Conservation (phyloP, 805 yeast species). For the Monosporozyma siamensis region DNA sequence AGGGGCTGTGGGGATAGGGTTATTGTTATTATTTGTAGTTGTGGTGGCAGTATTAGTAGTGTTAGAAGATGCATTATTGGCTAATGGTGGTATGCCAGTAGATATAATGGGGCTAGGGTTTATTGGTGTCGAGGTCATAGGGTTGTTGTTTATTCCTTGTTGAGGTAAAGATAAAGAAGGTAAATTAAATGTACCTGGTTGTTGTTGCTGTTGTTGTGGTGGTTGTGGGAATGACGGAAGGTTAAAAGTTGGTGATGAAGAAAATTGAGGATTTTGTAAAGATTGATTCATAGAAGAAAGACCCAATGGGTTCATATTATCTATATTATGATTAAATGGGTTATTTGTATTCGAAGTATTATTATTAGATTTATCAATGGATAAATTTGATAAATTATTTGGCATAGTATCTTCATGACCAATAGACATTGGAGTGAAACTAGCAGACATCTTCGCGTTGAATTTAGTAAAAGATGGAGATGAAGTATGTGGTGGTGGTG, state of each 20-base stretch:
- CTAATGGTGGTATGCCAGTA: too few relatives aligned
- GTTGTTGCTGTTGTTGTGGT: background rate
- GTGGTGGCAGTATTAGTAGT: background rate
- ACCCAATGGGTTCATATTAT: background rate
- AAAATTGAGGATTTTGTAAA: background rate
- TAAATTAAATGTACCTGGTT: background rate
- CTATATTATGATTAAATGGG: background rate
- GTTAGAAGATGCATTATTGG: too few relatives aligned
- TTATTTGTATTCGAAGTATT: background rate
- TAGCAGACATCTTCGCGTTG: slow-evolving; percentile 44
- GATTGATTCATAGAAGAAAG: background rate
- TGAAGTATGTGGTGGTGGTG: slow-evolving; percentile 5
- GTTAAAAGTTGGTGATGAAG: background rate
- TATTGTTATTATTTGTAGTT: background rate
- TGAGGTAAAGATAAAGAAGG: slow-evolving; percentile 1
- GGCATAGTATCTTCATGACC: slow-evolving; percentile 14
- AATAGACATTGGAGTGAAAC: slow-evolving; percentile 23
- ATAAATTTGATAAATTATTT: background rate
- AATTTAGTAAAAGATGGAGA: slow-evolving; percentile 30
- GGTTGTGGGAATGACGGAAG: slow-evolving; percentile 2
- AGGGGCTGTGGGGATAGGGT: background rate
- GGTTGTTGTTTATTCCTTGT: background rate
- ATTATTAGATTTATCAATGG: background rate
- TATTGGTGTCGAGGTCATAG: too few relatives aligned
- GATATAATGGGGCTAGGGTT: too few relatives aligned